Conservation (phyloP, 2,329 filamentous ascomycete species). For the Thelonectria olida region DNA sequence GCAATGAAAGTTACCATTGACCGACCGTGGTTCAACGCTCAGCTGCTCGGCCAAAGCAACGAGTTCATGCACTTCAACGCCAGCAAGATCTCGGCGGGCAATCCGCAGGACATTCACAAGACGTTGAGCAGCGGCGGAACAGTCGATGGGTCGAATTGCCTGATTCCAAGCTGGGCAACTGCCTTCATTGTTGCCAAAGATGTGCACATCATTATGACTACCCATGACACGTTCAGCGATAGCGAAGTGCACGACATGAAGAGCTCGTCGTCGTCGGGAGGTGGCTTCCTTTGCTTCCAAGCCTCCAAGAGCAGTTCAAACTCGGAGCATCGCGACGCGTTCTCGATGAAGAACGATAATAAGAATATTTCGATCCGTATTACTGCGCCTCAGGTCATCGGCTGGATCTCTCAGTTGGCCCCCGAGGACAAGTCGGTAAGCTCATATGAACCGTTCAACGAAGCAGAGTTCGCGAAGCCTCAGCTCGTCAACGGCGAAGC, state of each 20-base stretch:
- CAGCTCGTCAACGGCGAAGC: too few species aligned
- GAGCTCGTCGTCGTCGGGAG: background rate
- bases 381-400: background rate
- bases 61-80: background rate
- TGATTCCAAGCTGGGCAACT: background rate
- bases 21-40: background rate
- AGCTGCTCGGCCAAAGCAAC: background rate
- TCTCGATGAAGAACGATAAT: background rate
- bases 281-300: conserved; percentile 4
- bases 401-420: background rate
- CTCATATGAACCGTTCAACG: background rate
- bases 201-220: background rate
- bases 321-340: background rate
- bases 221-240: background rate
- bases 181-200: conserved; percentile 3
- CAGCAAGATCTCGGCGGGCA: background rate
- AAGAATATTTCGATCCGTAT: background rate
- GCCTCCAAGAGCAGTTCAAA: background rate
- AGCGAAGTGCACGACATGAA: background rate
- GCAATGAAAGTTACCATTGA: conserved; percentile 6
- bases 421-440: background rate
- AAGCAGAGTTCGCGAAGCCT: background rate
- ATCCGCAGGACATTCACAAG: background rate
- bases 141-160: background rate
- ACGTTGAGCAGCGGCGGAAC: background rate